Percentiles rank a stretch among this genome's conserved stretches.
phyloP scores from a whole-genome alignment of 352 stramenopile genomes.

The Globisporangium yorkense region DNA sequence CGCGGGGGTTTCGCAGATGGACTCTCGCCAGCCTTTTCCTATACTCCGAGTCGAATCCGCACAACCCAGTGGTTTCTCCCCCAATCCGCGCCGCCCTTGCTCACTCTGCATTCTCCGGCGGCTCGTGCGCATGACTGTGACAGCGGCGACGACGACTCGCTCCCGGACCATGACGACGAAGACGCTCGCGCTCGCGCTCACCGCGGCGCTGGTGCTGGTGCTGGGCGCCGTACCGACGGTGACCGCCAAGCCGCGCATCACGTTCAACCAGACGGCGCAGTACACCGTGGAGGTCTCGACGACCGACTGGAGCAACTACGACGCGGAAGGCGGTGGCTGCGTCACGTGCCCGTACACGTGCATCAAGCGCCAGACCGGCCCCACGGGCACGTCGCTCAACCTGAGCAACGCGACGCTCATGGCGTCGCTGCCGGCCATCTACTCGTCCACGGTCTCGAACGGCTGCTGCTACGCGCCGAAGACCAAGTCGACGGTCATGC shows the following conservation, averaged over 20 bases:
- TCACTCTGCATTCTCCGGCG: too few species aligned
- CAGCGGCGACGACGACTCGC: too few species aligned
- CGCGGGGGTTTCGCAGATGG: too few species aligned
- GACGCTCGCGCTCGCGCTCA: slow-evolving; percentile 5
- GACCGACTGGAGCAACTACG: slow-evolving; percentile 81
- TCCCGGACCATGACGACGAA: slow-evolving; percentile 1
- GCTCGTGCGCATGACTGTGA: neutral
- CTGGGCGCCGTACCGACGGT: slow-evolving; percentile 3
- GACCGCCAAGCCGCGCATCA: slow-evolving; percentile 20
- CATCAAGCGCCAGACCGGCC: slow-evolving; percentile 60
- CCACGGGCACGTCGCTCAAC: slow-evolving; percentile 78
- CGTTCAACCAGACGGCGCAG: slow-evolving; percentile 63
- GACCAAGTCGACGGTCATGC: slow-evolving; percentile 37
- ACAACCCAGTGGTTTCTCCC: too few species aligned
- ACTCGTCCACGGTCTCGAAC: slow-evolving; percentile 57
- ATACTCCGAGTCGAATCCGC: too few species aligned
- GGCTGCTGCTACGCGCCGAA: slow-evolving; percentile 73
- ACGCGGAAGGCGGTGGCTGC: slow-evolving; percentile 63
- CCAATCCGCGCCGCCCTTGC: too few species aligned
- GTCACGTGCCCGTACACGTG: slow-evolving; percentile 87
- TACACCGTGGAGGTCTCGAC: slow-evolving; percentile 71
- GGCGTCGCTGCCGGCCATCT: slow-evolving; percentile 62
- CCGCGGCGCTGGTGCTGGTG: slow-evolving; percentile 12
- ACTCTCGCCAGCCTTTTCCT: too few species aligned
- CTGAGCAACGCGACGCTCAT: slow-evolving; percentile 69